A percentile compares a stretch with the other conserved stretches of the same genome.
Conservation (phyloP, 805 yeast species). For the Pichia ethanolica region DNA sequence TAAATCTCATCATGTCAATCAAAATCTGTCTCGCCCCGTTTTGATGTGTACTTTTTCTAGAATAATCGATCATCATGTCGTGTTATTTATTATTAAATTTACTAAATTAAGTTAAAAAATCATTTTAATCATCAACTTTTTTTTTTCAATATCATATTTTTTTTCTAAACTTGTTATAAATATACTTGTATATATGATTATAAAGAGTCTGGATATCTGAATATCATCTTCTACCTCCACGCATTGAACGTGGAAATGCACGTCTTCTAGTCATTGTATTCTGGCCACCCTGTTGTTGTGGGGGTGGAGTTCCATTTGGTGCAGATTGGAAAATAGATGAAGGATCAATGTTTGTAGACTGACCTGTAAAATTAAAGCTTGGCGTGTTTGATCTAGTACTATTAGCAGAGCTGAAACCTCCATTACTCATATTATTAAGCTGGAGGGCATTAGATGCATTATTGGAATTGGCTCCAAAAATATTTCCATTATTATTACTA, state of each 20-base stretch:
- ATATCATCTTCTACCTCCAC: neutral
- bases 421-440: neutral
- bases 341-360: conserved; percentile 21
- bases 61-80: too few species aligned
- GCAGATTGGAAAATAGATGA: conserved; percentile 21
- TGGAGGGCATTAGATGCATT: neutral
- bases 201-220: too few species aligned
- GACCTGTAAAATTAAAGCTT: conserved; percentile 27
- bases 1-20: too few species aligned
- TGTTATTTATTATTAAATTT: too few species aligned
- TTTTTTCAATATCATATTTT: too few species aligned
- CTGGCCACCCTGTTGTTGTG: neutral
- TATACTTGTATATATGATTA: too few species aligned
- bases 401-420: neutral
- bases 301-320: neutral
- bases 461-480: neutral
- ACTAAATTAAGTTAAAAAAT: too few species aligned
- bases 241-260: conserved; percentile 7
- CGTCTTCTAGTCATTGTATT: neutral
- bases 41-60: too few species aligned
- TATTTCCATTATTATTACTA: neutral
- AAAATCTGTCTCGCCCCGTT: too few species aligned
- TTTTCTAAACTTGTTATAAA: too few species aligned
- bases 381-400: conserved; percentile 22
- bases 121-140: too few species aligned